phyloP scores from a whole-genome alignment of 108 stramenopile genomes.

The Skeletonema costatum region DNA sequence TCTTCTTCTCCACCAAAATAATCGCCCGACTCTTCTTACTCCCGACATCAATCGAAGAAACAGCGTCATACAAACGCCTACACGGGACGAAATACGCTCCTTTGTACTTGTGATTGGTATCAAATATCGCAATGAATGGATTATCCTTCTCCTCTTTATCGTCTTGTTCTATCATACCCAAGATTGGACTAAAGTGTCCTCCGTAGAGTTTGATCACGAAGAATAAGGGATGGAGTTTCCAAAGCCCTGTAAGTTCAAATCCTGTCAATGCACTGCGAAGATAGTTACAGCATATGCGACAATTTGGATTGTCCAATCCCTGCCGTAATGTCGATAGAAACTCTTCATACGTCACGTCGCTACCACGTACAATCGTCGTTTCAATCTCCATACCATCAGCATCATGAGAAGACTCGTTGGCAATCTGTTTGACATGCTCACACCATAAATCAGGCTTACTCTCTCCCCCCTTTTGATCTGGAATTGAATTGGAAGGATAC shows the following conservation, averaged over 20 bases:
- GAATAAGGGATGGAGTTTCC: conserved; percentile 27
- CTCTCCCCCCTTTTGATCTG: conserved; percentile 22
- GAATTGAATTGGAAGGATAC: neutral
- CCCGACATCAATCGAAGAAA: conserved; percentile 30
- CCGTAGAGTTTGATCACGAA: conserved; percentile 31
- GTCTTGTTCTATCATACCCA: conserved; percentile 32
- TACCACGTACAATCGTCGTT: conserved; percentile 20
- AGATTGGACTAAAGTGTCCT: conserved; percentile 49
- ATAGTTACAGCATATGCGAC: conserved; percentile 40
- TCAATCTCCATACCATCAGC: neutral
- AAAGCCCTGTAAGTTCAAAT: neutral
- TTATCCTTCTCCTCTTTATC: neutral
- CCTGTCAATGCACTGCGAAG: conserved; percentile 34
- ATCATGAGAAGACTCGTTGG: conserved; percentile 11
- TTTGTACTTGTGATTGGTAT: conserved; percentile 45
- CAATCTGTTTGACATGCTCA: conserved; percentile 24
- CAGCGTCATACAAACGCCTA: conserved; percentile 37
- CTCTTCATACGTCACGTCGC: conserved; percentile 20
- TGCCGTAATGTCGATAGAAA: conserved; percentile 25
- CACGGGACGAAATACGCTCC: conserved; percentile 44
- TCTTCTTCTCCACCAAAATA: conserved; percentile 38
- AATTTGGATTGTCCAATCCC: conserved; percentile 24
- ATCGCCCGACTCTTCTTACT: conserved; percentile 37
- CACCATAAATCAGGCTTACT: conserved; percentile 34
- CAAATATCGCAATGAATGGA: conserved; percentile 40